Evolutionary conservation across 129 eudicot genomes (phyloP).

Genomic region (Dittrichia graveolens): DNA sequence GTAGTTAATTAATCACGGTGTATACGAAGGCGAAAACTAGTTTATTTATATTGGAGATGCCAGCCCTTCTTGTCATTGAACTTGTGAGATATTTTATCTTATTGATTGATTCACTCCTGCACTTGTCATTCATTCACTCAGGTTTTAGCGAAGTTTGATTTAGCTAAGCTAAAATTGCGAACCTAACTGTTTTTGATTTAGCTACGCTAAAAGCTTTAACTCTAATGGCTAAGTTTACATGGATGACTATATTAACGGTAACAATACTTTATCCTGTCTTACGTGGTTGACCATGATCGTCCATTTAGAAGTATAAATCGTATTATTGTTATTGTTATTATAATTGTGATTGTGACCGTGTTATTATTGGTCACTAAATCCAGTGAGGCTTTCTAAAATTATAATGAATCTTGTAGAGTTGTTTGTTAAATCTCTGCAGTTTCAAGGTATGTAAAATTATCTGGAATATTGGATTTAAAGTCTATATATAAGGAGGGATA

Average conservation of each 20-base stretch:
- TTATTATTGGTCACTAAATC: too few species aligned
- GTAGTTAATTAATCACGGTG: not conserved
- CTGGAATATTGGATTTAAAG: too few species aligned
- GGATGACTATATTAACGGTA: not conserved
- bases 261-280: too few species aligned
- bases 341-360: too few species aligned
- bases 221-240: not conserved
- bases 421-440: too few species aligned
- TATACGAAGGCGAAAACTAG: not conserved
- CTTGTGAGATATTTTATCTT: not conserved
- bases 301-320: too few species aligned
- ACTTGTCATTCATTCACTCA: not conserved
- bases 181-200: not conserved
- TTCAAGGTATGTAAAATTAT: too few species aligned
- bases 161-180: not conserved
- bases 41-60: not conserved
- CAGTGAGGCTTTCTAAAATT: too few species aligned
- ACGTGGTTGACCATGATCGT: too few species aligned
- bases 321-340: too few species aligned
- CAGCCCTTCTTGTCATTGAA: not conserved
- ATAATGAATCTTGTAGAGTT: too few species aligned
- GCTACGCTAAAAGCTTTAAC: not conserved
- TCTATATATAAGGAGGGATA: too few species aligned
- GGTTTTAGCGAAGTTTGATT: not conserved
- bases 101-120: not conserved